These are phyloP conservation scores for Rutstroemia sp. DNA, from an alignment of 2,329 filamentous ascomycete species.

Conservation along the genomic window DNA sequence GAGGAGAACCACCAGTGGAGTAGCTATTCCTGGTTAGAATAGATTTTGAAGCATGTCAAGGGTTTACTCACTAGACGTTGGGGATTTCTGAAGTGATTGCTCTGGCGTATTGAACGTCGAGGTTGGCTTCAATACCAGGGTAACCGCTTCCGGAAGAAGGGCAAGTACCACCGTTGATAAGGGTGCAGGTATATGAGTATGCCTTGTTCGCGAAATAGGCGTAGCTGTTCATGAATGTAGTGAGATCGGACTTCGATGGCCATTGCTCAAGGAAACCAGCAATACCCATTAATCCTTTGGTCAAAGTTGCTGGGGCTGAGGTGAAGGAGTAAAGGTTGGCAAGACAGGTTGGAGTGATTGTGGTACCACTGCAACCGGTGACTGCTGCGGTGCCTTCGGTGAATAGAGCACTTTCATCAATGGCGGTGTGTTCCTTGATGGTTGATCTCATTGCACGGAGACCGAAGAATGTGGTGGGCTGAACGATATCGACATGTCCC, in stretches of 20 bases:
- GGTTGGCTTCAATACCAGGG: conserved; percentile 42
- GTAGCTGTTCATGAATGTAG: conserved; percentile 23
- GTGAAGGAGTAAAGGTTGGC: conserved; percentile 26
- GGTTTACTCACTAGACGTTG: conserved; percentile 34
- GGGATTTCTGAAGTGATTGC: conserved; percentile 47
- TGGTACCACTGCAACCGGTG: conserved; percentile 21
- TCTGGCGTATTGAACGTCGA: conserved; percentile 52
- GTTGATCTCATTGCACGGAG: conserved; percentile 26
- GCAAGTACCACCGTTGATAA: conserved; percentile 29
- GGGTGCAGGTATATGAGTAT: conserved; percentile 29
- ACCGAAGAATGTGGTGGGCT: conserved; percentile 54
- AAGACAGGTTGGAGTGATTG: conserved; percentile 25
- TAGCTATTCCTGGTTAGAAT: conserved; percentile 28
- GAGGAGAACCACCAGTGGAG: conserved; percentile 47
- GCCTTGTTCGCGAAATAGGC: conserved; percentile 19
- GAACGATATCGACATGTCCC: conserved; percentile 49
- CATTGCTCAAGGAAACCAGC: conserved; percentile 26
- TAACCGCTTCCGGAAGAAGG: conserved; percentile 14
- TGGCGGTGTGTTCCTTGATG: conserved; percentile 10
- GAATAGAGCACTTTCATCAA: conserved; percentile 9
- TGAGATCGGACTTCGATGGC: conserved; percentile 22
- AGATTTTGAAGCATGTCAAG: not conserved
- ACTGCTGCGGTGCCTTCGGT: conserved; percentile 16
- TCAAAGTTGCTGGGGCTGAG: conserved; percentile 13
- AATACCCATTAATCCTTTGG: conserved; percentile 22